A percentile compares a stretch with the other conserved stretches of the same genome.
These are phyloP conservation scores for Phaeosphaeria sp. DNA, from an alignment of 2,329 filamentous ascomycete genomes.

Conservation along the genomic window DNA sequence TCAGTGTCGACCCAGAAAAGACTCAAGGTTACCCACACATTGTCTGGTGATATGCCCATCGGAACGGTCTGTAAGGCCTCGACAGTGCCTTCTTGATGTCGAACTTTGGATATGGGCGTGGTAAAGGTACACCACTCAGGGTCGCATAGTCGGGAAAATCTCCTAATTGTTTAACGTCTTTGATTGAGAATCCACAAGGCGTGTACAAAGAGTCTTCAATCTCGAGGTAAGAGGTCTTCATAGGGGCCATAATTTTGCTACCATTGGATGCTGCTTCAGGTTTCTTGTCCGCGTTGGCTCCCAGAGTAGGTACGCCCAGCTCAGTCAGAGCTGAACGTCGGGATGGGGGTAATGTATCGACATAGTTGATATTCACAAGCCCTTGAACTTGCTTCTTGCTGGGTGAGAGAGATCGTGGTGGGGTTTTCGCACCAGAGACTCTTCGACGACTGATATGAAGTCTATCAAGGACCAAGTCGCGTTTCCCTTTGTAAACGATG, in stretches of 20 bases:
- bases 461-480: conserved; percentile 49
- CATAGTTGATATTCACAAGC: conserved; percentile 46
- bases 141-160: conserved; percentile 80
- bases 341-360: conserved; percentile 60
- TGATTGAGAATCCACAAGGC: conserved; percentile 72
- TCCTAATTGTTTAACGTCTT: conserved; percentile 73
- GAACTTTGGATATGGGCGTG: conserved; percentile 68
- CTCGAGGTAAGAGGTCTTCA: conserved; percentile 34
- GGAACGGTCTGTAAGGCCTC: conserved; percentile 79
- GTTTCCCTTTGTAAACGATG: conserved; percentile 42
- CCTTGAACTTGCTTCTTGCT: conserved; percentile 49
- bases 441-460: conserved; percentile 50
- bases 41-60: conserved; percentile 88
- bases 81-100: conserved; percentile 71
- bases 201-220: conserved; percentile 55
- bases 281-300: conserved; percentile 29
- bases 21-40: conserved; percentile 71
- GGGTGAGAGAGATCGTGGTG: conserved; percentile 60
- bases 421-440: conserved; percentile 58
- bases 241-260: conserved; percentile 32
- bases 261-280: conserved; percentile 26
- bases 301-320: conserved; percentile 30
- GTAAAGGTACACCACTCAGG: conserved; percentile 76
- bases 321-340: conserved; percentile 55
- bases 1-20: conserved; percentile 10